phyloP scores from a whole-genome alignment of 2,329 filamentous ascomycete genomes.

The Exophiala alcalophila region DNA sequence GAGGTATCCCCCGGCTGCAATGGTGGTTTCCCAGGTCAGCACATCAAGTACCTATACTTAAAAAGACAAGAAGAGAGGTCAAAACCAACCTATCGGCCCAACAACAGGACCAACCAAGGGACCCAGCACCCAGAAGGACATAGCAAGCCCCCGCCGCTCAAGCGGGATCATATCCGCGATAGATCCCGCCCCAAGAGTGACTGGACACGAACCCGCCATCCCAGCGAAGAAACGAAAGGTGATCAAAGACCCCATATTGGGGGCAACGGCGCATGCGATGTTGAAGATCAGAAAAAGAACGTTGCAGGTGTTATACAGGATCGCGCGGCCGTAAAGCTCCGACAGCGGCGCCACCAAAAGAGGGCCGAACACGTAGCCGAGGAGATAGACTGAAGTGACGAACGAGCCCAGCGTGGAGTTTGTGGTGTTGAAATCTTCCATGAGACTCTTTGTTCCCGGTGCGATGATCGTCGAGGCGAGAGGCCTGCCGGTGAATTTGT shows the following conservation, averaged over 20 bases:
- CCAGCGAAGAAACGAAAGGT: constrained; percentile 55
- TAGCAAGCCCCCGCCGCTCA: constrained; percentile 45
- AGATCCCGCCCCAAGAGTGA: constrained; percentile 45
- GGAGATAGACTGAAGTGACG: constrained; percentile 59
- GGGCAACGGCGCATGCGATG: constrained; percentile 61
- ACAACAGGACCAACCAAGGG: constrained; percentile 33
- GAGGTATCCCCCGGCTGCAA: constrained; percentile 42
- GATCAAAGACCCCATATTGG: constrained; percentile 50
- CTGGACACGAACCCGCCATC: constrained; percentile 54
- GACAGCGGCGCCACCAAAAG: constrained; percentile 57
- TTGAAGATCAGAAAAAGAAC: constrained; percentile 60
- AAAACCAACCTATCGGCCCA: constrained; percentile 35
- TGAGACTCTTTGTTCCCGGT: constrained; percentile 40
- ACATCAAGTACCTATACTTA: no score
- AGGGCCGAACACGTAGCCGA: constrained; percentile 58
- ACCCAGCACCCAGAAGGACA: constrained; percentile 42
- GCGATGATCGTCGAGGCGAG: constrained; percentile 44
- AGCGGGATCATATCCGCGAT: constrained; percentile 44
- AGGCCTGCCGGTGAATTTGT: no score
- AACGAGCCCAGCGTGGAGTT: constrained; percentile 47
- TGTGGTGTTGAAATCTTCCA: constrained; percentile 45
- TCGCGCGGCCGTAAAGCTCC: constrained; percentile 62
- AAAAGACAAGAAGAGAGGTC: no score
- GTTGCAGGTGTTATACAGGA: constrained; percentile 57
- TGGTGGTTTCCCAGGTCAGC: no score